These are phyloP conservation scores for Vaccinium vitisidaea DNA, from an alignment of 148 eudicot genomes.

Conservation along the genomic window DNA sequence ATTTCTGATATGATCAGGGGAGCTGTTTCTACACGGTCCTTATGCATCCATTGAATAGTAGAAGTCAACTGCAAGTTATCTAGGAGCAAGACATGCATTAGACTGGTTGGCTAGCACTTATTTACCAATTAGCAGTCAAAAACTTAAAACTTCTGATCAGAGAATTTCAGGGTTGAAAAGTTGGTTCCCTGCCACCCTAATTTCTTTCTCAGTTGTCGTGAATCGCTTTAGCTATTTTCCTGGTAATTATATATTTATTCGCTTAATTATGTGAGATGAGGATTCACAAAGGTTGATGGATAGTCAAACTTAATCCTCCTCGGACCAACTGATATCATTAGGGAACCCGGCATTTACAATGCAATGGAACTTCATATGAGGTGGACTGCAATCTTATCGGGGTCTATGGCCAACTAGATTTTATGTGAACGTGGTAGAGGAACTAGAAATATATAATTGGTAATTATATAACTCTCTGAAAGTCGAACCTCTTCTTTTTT, in stretches of 20 bases:
- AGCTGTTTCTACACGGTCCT: constrained; percentile 1
- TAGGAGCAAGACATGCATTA: neutral
- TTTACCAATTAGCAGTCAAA: neutral
- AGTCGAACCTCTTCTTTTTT: neutral
- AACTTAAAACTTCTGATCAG: too few relatives aligned
- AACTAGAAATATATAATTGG: neutral
- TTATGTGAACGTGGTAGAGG: neutral
- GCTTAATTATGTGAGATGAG: neutral
- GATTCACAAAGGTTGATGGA: neutral
- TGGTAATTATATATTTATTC: neutral
- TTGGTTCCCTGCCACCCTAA: neutral
- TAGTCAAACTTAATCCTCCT: neutral
- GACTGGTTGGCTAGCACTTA: constrained; percentile 10
- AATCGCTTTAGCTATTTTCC: neutral
- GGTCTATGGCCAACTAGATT: neutral
- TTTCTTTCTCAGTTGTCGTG: neutral
- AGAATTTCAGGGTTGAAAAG: neutral
- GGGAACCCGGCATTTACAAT: neutral
- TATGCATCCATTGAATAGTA: constrained; percentile 4
- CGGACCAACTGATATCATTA: neutral
- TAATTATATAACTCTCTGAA: neutral
- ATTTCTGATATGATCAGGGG: neutral
- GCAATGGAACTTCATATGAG: neutral
- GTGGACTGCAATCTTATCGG: neutral
- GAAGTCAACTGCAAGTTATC: neutral